Evolutionary conservation across 345 rosid genomes (phyloP), one percentile per base, ranked within the genome.

Genomic region (Durio zibethinus): DNA sequence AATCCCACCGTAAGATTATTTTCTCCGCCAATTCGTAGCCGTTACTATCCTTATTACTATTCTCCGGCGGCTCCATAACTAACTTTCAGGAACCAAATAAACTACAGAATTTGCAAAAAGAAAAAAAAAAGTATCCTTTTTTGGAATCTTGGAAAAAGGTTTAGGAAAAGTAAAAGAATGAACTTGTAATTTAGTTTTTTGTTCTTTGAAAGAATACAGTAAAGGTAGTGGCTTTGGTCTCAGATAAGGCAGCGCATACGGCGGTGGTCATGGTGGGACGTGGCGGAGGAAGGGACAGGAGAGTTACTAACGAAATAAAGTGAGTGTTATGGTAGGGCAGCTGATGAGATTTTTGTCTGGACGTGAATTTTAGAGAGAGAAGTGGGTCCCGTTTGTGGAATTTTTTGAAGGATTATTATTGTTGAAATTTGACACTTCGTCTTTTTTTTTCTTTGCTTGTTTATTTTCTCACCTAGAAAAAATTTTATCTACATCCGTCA

Each of bases 1-100:
- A 89, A 82, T 95, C 97, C 99, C 99, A 93, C 47, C 95, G 82
- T 18, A 90, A 86, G 56, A 95, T 93, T 14, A 95, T 78, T 84
- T 79, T 84, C 89, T 91, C 90, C 0, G 98, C 97, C 42, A 84
- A 79, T 27, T 88, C 94, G 33, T 88, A 87, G 10, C 81, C 83
- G 38, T 65, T 18, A 36, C 36, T 47, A 35, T 21, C 84, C 18
- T 47, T 31, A 70, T 45, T 56, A 53, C 10, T 63, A 48, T 66
- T 78, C 72, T 88, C 93, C 52, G 89, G 91, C 10, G 90, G 80
- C 73, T 89, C 97, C 97, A 93, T 93, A 64, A 61, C 47, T 63
- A 33, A 66, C 21, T 23, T 36, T 25, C 60, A 66, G 63, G 50
- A 20, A 43, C 11, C 20, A 16, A 52, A 52, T 1, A 6, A 16